Base-by-base conservation (phyloP, 306 rosid genomes). In the Ceratonia siliqua region DNA sequence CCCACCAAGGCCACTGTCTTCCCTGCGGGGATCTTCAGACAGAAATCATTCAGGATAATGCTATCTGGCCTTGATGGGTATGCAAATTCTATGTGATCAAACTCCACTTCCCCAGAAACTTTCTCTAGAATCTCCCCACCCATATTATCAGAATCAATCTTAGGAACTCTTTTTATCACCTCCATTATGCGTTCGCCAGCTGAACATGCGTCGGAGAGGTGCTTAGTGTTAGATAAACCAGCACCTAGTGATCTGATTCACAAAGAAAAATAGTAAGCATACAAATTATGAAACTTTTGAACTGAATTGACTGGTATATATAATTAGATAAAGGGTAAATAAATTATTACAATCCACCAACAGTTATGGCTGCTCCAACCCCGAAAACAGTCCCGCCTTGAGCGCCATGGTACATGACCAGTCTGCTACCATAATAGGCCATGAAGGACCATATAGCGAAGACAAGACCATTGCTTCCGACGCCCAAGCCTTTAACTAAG, bases 371-470 rank as follows among this genome's bases (percentile, higher is more conserved):
- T 7, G 96, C 94, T 8, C 98, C 97, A 45, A 92, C 97, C 12
- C 80, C 87, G 50, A 94, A 94, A 2, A 94, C 92, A 3, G 98
- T 88, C 0, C 98, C 98, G 0, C 98, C 98, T 58, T 73, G 72
- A 39, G 96, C 91, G 9, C 91, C 91, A 52, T 91, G 97, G 76
- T 90, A 94, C 98, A 94, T 91, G 64, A 94, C 97, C 85, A 90
- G 27, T 83, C 88, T 83, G 67, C 98, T 94, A 20, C 97, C 97
- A 57, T 90, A 94, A 52, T 73, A 94, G 3, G 85, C 54, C 86
- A 90, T 87, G 86, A 94, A 91, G 1, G 98, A 81, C 98, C 98
- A 94, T 11, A 94, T 91, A 0, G 89, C 98, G 35, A 91, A 94
- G 2, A 87, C 92, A 11, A 94, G 10, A 18, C 96, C 94, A 62